These are phyloP conservation scores for Chamaecyparis obtusa DNA, from an alignment of 75 land plant species.

Conservation along the genomic window DNA sequence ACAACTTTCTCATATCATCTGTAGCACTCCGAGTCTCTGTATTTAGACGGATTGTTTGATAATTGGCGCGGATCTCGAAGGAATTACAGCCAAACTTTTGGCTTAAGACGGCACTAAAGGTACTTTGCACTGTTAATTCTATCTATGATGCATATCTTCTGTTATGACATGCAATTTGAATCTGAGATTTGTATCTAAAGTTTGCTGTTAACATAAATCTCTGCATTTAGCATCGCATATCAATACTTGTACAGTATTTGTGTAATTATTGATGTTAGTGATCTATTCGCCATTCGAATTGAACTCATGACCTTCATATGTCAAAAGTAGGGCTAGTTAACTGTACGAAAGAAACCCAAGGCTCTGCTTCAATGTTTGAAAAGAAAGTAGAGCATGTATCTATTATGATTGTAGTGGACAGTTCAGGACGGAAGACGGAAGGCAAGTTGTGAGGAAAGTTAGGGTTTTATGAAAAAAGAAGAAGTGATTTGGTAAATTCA, in stretches of 20 bases:
- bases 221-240: background rate
- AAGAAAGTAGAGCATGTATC: background rate
- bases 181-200: background rate
- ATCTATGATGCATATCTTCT: background rate
- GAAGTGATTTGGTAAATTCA: background rate
- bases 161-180: background rate
- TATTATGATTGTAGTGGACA: background rate
- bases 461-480: background rate
- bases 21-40: background rate
- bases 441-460: background rate
- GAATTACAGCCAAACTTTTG: background rate
- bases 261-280: background rate
- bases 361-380: background rate
- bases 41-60: background rate
- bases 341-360: background rate
- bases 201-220: background rate
- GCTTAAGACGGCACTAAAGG: background rate
- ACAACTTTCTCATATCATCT: background rate
- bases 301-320: background rate
- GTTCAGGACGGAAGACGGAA: background rate
- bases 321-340: background rate
- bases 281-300: background rate
- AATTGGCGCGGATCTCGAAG: background rate
- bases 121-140: background rate
- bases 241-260: background rate